Base-by-base conservation (phyloP, 352 stramenopile genomes). In the Globisporangium cederbergense region DNA sequence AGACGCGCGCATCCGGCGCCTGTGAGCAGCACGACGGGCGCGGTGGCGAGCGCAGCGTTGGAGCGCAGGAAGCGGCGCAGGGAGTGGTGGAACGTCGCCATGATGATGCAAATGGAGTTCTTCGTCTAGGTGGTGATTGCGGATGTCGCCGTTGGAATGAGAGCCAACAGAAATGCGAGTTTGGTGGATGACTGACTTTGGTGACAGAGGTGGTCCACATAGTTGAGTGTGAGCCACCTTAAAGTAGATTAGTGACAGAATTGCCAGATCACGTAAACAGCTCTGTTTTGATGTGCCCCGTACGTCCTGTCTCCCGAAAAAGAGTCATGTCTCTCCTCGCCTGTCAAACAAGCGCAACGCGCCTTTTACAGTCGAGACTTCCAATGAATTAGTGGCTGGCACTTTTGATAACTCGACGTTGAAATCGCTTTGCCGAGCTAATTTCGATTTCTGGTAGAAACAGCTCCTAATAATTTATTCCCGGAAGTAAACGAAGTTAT, bases 1-100 rank as follows among this genome's bases (percentile, higher is more conserved):
- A 82, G 60, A 51, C 60, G 70, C 14, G 76, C 38, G 0, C 71
- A 62, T 11, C 66, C 72, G 10, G 60, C 16, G 32, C 66, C 57
- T 1, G 76, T 18, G 25, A 42, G 34, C 4, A 80, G 52, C 14
- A 67, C 67, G 10, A 67, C 56, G 8, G 73, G 62, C 0, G 71
- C 73, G 5, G 69, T 54, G n/a, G 49, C 47, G 11, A 59, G 30
- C 16, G 56, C 28, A 0, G 56, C 38, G 32, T 58, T 50, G 9
- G 57, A 28, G 78, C 40, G 59, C 60, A 71, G 38, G 51, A 67
- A 67, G 36, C 46, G 61, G 28, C 43, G 58, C 40, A 68, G 28
- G 42, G 55, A 36, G 25, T 64, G 62, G 32, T 65, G 62, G 58
- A 73, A 68, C 8, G 25, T 25, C 18, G 64, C 28, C 64, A 64